Evolutionary conservation across 2,329 filamentous ascomycete species (phyloP), one percentile per base, ranked within the genome.

Genomic region (Clonostachys rosea): DNA sequence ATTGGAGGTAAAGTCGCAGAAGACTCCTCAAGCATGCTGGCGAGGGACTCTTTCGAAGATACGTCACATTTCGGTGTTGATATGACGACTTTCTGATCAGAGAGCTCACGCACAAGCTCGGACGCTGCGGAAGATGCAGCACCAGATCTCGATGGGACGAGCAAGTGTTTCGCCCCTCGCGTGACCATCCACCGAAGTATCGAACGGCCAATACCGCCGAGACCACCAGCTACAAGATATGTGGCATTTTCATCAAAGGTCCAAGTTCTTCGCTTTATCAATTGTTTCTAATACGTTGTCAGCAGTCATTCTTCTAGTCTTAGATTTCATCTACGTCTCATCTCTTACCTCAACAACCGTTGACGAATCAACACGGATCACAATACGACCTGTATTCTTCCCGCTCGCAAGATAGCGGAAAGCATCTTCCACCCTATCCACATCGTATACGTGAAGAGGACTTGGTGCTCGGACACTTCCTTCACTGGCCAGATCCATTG

Each of bases 311-410:
- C 9, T 30, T 30, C 24, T 10, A 10, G 4, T 16, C 12, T 42
- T 20, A 4, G 16, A 14, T 30, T 4, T 16, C 14, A 42, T 9
- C 16, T 17, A 30, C 16, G 14, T 17, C 14, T 16, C 24, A 18
- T 16, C 30, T 11, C 46, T 48, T 44, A 62, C 49, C 42, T 44
- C 47, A 33, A 52, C 52, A 34, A 48, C 37, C 14, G 54, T 40
- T 11, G 52, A 49, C 16, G 46, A 13, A 5, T 48, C 44, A 14
- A 61, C 50, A 2, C 55, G 50, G 3, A 71, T 47, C 16, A 73
- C 59, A 14, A 73, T 62, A 40, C 74, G 75, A 0, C 71, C 72
- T 4, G 62, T 64, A 44, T 71, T 66, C 5, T 63, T 59, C 5
- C 69, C 66, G 5, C 53, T 53, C 44, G 69, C 66, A 55, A 75